These are phyloP conservation scores for Knoxia roxburghii DNA, from an alignment of 257 asterid genomes.

Conservation along the genomic window DNA sequence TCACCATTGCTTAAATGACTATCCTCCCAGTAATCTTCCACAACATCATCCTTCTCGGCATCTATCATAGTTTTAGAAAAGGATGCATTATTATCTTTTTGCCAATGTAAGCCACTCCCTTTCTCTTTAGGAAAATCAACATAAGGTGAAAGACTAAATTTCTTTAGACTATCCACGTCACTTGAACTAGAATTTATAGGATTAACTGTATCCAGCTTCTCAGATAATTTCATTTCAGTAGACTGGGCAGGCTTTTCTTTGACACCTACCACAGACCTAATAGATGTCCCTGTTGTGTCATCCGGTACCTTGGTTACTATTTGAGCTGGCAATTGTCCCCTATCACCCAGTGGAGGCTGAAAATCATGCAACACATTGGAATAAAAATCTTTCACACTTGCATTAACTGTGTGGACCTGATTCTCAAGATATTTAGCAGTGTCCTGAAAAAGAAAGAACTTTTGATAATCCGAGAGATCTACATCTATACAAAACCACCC, in stretches of 20 bases:
- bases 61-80: conserved; percentile 13
- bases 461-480: not conserved
- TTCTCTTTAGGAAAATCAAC: conserved; percentile 18
- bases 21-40: conserved; percentile 12
- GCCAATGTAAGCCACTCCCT: conserved; percentile 16
- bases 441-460: conserved; percentile 40
- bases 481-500: not conserved
- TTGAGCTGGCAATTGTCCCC: conserved; percentile 14
- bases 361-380: conserved; percentile 49
- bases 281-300: conserved; percentile 8
- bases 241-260: conserved; percentile 5
- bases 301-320: conserved; percentile 15
- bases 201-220: conserved; percentile 19
- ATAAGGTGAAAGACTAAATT: conserved; percentile 5
- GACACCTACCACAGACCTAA: conserved; percentile 12
- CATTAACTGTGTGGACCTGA: conserved; percentile 58
- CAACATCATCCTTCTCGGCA: conserved; percentile 17
- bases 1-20: conserved; percentile 12
- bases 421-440: conserved; percentile 49
- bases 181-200: conserved; percentile 3
- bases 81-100: conserved; percentile 18
- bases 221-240: conserved; percentile 17
- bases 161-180: conserved; percentile 14
- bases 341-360: conserved; percentile 29
- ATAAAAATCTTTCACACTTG: conserved; percentile 45